Conservation (phyloP, 1,284 basidiomycete genomes). For the Sanguinoderma infundibulare region DNA sequence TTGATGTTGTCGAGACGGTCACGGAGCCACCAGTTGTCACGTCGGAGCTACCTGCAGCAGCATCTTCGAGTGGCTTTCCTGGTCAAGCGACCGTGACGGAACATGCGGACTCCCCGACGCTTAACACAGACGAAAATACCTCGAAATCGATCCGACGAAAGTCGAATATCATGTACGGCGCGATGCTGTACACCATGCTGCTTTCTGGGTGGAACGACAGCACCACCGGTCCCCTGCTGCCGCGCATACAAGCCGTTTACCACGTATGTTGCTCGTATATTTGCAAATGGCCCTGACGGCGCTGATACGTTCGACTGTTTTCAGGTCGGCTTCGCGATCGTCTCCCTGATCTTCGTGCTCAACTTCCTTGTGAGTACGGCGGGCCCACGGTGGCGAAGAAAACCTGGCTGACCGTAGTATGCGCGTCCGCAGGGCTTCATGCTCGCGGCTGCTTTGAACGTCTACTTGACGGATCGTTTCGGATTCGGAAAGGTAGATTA, state of each 20-base stretch:
- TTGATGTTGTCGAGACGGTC: too few relatives aligned
- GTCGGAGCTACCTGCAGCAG: too few relatives aligned
- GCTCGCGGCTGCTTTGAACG: conserved; percentile 49
- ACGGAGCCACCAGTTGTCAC: too few relatives aligned
- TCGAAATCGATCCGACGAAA: not conserved
- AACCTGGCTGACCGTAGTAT: not conserved
- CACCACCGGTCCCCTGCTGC: conserved; percentile 57
- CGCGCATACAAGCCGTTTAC: conserved; percentile 58
- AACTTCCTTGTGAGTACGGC: conserved; percentile 50
- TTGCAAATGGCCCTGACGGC: too few relatives aligned
- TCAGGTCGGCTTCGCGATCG: conserved; percentile 46
- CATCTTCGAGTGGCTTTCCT: not conserved
- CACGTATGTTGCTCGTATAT: conserved; percentile 40
- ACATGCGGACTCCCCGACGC: not conserved
- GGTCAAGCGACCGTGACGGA: not conserved
- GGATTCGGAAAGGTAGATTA: conserved; percentile 57
- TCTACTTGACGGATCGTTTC: conserved; percentile 52
- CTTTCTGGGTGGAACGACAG: conserved; percentile 60
- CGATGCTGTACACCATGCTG: conserved; percentile 7
- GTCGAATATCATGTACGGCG: conserved; percentile 7
- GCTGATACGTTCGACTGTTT: not conserved
- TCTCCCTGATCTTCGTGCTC: conserved; percentile 61
- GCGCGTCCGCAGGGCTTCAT: conserved; percentile 48
- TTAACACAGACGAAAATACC: not conserved
- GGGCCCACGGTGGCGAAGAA: not conserved